Conservation (phyloP, 768 basidiomycete species). For the Symmetrospora coprosmae region DNA sequence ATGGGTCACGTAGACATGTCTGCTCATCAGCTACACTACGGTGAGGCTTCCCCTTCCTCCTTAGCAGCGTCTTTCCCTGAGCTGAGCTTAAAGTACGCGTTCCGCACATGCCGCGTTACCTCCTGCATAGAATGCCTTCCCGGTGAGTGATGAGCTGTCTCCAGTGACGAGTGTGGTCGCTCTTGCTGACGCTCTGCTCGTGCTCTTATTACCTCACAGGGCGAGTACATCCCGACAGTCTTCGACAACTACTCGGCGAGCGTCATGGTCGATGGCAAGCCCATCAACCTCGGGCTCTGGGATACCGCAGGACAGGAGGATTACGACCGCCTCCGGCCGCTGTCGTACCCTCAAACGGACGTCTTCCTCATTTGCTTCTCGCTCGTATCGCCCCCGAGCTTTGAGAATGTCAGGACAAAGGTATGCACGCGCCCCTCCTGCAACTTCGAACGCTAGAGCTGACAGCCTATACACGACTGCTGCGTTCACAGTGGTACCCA, state of each 20-base stretch:
- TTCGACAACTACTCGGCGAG: slow-evolving; percentile 89
- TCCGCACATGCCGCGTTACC: not conserved
- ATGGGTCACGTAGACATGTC: slow-evolving; percentile 65
- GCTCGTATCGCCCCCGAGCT: slow-evolving; percentile 90
- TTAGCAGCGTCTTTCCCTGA: not conserved
- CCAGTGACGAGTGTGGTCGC: slow-evolving; percentile 41
- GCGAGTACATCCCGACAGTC: slow-evolving; percentile 94
- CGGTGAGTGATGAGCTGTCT: slow-evolving; percentile 57
- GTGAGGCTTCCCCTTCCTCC: slow-evolving; percentile 18
- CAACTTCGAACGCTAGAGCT: not conserved
- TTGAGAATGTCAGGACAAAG: slow-evolving; percentile 97
- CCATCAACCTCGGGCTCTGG: slow-evolving; percentile 95
- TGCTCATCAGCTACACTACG: slow-evolving; percentile 98
- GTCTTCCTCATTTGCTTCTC: slow-evolving; percentile 99
- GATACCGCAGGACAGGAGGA: slow-evolving; percentile 99
- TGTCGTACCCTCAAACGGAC: slow-evolving; percentile 98
- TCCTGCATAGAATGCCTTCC: slow-evolving; percentile 31
- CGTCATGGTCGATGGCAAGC: slow-evolving; percentile 98
- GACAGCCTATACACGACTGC: not conserved
- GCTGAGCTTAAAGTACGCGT: not conserved
- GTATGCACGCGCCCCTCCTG: slow-evolving; percentile 41
- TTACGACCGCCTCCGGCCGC: slow-evolving; percentile 90
- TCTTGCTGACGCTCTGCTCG: not conserved
- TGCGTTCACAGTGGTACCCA: slow-evolving; percentile 61
- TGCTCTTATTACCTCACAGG: slow-evolving; percentile 41